Percentiles rank a stretch among this genome's conserved stretches.
phyloP scores from a whole-genome alignment of 208 protist species.

The Leishmania tropica region DNA sequence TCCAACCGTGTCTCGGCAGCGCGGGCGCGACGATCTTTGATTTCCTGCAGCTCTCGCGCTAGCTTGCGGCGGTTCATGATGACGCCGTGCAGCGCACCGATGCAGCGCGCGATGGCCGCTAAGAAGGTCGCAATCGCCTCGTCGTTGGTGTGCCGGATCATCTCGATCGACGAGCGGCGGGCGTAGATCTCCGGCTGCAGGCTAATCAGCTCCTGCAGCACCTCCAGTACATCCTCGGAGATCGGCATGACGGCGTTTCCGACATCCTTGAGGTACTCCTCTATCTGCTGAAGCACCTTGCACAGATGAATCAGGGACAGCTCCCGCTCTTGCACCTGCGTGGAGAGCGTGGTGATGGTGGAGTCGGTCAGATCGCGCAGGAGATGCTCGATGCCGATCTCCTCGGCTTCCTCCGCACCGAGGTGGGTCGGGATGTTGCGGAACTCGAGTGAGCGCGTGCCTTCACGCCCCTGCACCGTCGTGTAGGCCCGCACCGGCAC shows the following conservation, averaged over 20 bases:
- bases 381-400: slow-evolving; percentile 99
- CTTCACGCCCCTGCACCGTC: slow-evolving; percentile 82
- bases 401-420: slow-evolving; percentile 97
- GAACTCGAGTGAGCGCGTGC: slow-evolving; percentile 84
- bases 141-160: slow-evolving; percentile 89
- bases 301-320: slow-evolving; percentile 93
- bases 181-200: slow-evolving; percentile 86
- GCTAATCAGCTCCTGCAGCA: slow-evolving; percentile 90
- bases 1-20: slow-evolving; percentile 62
- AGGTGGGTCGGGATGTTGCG: slow-evolving; percentile 94
- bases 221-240: slow-evolving; percentile 86
- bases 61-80: slow-evolving; percentile 84
- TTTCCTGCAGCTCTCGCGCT: slow-evolving; percentile 74
- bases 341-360: slow-evolving; percentile 95
- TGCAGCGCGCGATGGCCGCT: slow-evolving; percentile 78
- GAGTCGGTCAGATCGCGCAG: slow-evolving; percentile 98
- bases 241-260: slow-evolving; percentile 72
- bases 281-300: slow-evolving; percentile 87
- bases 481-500: slow-evolving; percentile 91
- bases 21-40: slow-evolving; percentile 57
- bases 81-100: slow-evolving; percentile 83
- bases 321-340: slow-evolving; percentile 94
- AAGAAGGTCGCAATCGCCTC: slow-evolving; percentile 87
- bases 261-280: slow-evolving; percentile 91
- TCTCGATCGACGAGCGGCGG: slow-evolving; percentile 80